These are phyloP conservation scores for Sporothrix luriei DNA, from an alignment of 2,329 filamentous ascomycete species.

Conservation along the genomic window DNA sequence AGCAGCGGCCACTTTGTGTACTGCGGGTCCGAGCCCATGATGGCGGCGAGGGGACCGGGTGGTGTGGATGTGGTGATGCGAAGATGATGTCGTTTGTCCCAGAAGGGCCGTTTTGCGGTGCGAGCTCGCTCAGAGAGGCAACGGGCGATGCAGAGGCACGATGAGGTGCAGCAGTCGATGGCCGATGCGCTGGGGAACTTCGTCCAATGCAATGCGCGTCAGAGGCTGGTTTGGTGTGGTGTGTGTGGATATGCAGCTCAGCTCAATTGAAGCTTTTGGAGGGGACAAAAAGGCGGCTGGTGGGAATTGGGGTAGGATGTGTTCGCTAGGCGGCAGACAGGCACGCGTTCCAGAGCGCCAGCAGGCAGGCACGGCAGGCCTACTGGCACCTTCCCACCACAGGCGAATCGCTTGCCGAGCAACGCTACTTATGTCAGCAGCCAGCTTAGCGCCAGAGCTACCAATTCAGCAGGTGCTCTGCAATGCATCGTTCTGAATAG, in stretches of 20 bases:
- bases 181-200: neutral
- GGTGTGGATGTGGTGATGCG: neutral
- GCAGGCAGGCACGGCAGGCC: neutral
- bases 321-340: constrained; percentile 36
- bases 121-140: neutral
- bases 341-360: constrained; percentile 36
- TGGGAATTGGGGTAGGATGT: constrained; percentile 23
- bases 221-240: neutral
- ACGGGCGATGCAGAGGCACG: neutral
- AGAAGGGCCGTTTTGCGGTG: neutral
- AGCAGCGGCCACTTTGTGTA: constrained; percentile 84
- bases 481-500: neutral
- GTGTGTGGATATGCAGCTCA: constrained; percentile 14
- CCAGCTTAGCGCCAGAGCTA: too few species aligned
- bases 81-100: constrained; percentile 1
- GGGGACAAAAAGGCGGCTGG: constrained; percentile 15
- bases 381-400: neutral
- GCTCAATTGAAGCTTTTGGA: constrained; percentile 25
- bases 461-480: neutral
- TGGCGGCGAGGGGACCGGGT: neutral
- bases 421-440: constrained; percentile 27
- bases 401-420: neutral
- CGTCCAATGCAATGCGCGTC: neutral
- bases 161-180: neutral
- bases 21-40: constrained; percentile 79